Percentiles rank a stretch among this genome's conserved stretches.
phyloP scores from a whole-genome alignment of 305 asterid species.

The Lippia alba region DNA sequence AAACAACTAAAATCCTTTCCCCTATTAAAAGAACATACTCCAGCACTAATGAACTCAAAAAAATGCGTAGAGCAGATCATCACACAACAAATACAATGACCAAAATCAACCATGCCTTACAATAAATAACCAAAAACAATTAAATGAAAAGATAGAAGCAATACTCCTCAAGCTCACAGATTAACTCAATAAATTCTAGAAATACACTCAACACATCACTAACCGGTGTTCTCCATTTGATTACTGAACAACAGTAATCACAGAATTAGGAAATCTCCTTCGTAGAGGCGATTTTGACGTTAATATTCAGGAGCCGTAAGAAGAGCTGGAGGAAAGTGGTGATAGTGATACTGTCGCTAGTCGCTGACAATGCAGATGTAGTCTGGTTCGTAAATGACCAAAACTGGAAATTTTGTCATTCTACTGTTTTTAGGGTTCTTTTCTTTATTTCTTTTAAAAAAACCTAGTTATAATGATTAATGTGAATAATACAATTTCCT shows the following conservation, averaged over 20 bases:
- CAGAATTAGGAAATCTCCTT: neutral
- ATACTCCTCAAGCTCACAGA: neutral
- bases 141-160: neutral
- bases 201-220: neutral
- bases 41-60: neutral
- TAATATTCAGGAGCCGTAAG: neutral
- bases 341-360: neutral
- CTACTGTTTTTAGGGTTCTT: too few relatives aligned
- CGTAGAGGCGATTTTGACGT: neutral
- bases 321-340: neutral
- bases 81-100: neutral
- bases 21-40: neutral
- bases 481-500: too few relatives aligned
- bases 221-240: slow-evolving; percentile 8
- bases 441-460: too few relatives aligned
- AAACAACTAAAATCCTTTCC: too few relatives aligned
- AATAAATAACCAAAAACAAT: neutral
- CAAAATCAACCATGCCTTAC: neutral
- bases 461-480: too few relatives aligned
- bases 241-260: neutral
- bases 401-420: neutral
- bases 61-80: neutral
- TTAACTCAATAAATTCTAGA: slow-evolving; percentile 1
- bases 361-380: neutral
- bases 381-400: neutral